phyloP scores from a whole-genome alignment of 768 basidiomycete genomes.

The Boletus insuetus region DNA sequence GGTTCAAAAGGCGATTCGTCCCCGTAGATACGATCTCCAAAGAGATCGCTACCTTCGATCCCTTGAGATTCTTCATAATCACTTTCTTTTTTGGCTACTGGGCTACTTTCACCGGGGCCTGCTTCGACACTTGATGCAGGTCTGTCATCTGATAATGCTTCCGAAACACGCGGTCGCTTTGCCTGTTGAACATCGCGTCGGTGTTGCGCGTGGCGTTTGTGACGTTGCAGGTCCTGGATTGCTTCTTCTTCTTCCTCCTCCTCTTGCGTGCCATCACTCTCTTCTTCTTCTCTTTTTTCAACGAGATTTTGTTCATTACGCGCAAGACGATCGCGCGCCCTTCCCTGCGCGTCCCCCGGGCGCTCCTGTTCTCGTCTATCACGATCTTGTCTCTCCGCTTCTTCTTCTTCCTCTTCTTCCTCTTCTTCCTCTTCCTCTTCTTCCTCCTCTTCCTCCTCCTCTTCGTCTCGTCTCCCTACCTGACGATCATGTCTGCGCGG shows the following conservation, averaged over 20 bases:
- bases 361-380: background rate
- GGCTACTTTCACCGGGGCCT: background rate
- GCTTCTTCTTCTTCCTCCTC: background rate
- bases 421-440: background rate
- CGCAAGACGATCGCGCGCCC: background rate
- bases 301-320: background rate
- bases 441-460: slow-evolving; percentile 14
- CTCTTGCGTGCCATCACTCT: background rate
- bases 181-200: background rate
- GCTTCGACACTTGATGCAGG: background rate
- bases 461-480: background rate
- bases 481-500: slow-evolving; percentile 16
- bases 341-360: background rate
- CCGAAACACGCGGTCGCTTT: slow-evolving; percentile 16
- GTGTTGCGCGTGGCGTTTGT: slow-evolving; percentile 15
- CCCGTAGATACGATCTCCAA: slow-evolving; percentile 18
- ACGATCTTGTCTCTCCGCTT: background rate
- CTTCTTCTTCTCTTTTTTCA: slow-evolving; percentile 4
- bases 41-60: slow-evolving; percentile 19
- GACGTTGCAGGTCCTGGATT: background rate
- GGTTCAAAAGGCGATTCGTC: background rate
- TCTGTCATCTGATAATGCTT: background rate
- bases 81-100: background rate
- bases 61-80: slow-evolving; percentile 1
- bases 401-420: slow-evolving; percentile 4